Evolutionary conservation across 345 rosid species (phyloP), one percentile per base, ranked within the genome.

Genomic region (Gossypium sturtianum): DNA sequence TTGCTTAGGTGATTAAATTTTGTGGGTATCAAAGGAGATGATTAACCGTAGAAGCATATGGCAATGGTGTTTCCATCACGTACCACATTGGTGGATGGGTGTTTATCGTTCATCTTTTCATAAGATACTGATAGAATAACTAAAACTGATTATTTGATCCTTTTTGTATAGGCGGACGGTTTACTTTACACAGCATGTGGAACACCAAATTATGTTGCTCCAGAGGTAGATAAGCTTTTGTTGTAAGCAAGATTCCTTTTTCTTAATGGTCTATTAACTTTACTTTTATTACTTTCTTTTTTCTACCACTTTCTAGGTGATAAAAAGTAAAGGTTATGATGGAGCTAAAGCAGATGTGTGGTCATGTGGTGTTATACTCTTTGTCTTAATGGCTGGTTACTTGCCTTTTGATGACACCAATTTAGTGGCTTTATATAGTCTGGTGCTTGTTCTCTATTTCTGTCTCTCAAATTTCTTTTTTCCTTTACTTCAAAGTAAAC

Each of bases 161-260:
- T 79, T 77, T 27, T 73, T 68, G 47, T 76, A 22, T 79, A 95
- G 99, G 99, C 91, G 78, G 99, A 95, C 82, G 99, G 98, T 17
- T 81, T 95, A 74, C 99, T 95, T 82, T 98, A 95, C 81, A 93
- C 99, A 63, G 91, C 98, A 10, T 95, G 99, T 80, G 99, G 99
- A 74, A 95, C 99, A 0, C 98, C 99, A 80, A 95, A 95, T 78
- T 95, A 95, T 86, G 99, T 95, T 85, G 98, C 99, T 79, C 99
- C 99, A 0, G 99, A 95, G 98, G 99, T 93, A 80, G 70, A 72
- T 51, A 67, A 13, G 54, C 78, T 22, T 75, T 76, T 69, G 11
- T 51, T 78, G 66, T 63, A 57, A 78, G 72, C 34, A 63, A 13
- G 22, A 16, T 60, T 22, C 54, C 74, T 62, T 10, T 12, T 56